Base-by-base conservation (phyloP, 805 yeast species). In the Jamesozyma rosinii region DNA sequence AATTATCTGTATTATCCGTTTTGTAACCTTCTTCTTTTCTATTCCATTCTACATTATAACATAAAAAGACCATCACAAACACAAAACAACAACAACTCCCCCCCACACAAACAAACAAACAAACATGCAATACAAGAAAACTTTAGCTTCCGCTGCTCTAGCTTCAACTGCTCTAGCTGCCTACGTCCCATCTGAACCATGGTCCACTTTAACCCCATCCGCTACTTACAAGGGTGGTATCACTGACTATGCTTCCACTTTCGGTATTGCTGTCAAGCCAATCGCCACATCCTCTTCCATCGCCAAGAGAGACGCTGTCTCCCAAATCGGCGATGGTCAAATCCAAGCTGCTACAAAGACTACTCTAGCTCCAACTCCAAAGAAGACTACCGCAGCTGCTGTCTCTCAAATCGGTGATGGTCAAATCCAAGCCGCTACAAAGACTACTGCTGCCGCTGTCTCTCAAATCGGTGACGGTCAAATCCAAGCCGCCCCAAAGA, bases 171-270 rank as follows among this genome's bases (percentile, higher is more conserved):
- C 79, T 29, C 42, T 71, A 41, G 81, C 83, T 41, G 85, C 85
- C 45, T 74, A 74, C 52, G 75, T 77, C 51, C 83, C 83, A 49
- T 63, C 78, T 42, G 81, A 76, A 47, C 78, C 81, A 54, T 82
- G 83, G 83, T 64, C 82, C 42, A 78, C 86, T 41, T 70, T 82
- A 63, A 81, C 88, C 36, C 88, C 90, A 52, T 44, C 64, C 36
- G 75, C 74, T 35, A 61, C 76, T 33, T 72, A 71, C 49, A 52
- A 76, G 17, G 76, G 77, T 54, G 81, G 78, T 48, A 49, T 71
- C 40, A 75, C 84, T 40, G 78, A 77, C 53, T 74, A 76, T 68
- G 48, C 73, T 33, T 62, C 67, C 40, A 61, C 72, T 37, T 81
- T 81, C 56, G 89, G 88, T 66, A 81, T 81, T 54, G 82, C 81